Percentiles rank a stretch among this genome's conserved stretches.
Conservation (phyloP, 371 early-diverging fungal genomes). For the Mortierella sp. region DNA sequence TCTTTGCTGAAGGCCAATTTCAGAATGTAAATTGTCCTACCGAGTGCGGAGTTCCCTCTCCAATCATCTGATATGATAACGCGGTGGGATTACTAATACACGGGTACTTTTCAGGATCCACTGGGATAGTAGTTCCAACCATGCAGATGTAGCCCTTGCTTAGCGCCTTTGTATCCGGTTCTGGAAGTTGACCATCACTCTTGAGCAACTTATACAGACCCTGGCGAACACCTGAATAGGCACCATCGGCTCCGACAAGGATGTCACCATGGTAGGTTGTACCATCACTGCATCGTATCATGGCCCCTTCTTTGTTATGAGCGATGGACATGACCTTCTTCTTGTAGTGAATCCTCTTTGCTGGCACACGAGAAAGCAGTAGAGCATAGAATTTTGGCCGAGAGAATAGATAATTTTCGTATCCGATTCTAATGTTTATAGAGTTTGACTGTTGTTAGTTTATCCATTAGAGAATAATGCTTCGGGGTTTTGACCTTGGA, state of each 20-base stretch:
- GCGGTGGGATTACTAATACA: not conserved
- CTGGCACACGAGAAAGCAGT: conserved; percentile 10
- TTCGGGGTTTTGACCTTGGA: no score
- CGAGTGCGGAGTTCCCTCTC: not conserved
- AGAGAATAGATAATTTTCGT: conserved; percentile 2
- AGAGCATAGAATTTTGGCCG: conserved; percentile 14
- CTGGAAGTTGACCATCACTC: not conserved
- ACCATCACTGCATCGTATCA: not conserved
- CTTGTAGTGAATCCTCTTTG: conserved; percentile 6
- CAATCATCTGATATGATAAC: not conserved
- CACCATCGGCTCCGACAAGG: conserved; percentile 17
- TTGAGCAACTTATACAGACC: not conserved
- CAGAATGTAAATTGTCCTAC: not conserved
- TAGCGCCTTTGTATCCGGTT: not conserved
- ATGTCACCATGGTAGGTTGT: conserved; percentile 12
- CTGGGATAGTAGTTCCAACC: not conserved
- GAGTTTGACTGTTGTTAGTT: no score
- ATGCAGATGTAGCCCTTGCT: not conserved
- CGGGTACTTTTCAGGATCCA: not conserved
- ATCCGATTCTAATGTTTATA: conserved; percentile 10
- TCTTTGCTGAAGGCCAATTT: no score
- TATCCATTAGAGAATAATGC: no score
- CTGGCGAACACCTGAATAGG: conserved; percentile 1
- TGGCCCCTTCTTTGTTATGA: not conserved
- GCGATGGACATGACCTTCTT: not conserved